Percentiles rank a stretch among this genome's conserved stretches.
These are phyloP conservation scores for Tricholoma sp. DNA, from an alignment of 768 basidiomycete genomes.

Conservation along the genomic window DNA sequence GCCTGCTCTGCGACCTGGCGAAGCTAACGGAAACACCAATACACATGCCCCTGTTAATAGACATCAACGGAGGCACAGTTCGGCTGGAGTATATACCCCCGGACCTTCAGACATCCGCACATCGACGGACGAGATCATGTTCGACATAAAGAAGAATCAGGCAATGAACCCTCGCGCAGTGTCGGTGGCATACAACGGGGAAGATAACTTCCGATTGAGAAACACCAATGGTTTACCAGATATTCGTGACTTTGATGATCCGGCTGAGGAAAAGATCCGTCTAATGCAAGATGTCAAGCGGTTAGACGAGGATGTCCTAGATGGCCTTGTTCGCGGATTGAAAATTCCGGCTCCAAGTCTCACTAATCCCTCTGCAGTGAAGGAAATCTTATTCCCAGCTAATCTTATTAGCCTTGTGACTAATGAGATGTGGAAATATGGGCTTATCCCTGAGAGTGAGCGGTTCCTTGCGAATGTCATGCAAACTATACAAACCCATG, in stretches of 20 bases:
- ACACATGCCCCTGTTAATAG: slow-evolving; percentile 35
- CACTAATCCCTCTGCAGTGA: slow-evolving; percentile 87
- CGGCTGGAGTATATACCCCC: slow-evolving; percentile 71
- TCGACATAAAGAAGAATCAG: slow-evolving; percentile 66
- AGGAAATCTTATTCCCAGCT: slow-evolving; percentile 98
- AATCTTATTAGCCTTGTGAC: slow-evolving; percentile 96
- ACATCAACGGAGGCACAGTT: slow-evolving; percentile 83
- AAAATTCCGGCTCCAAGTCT: slow-evolving; percentile 91
- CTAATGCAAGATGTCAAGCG: slow-evolving; percentile 87
- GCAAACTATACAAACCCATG: slow-evolving; percentile 95
- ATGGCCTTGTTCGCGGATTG: slow-evolving; percentile 83
- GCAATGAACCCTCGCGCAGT: slow-evolving; percentile 76
- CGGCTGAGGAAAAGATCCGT: slow-evolving; percentile 92
- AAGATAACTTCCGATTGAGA: slow-evolving; percentile 68
- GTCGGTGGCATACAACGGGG: slow-evolving; percentile 83
- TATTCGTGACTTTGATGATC: slow-evolving; percentile 76
- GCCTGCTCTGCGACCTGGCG: slow-evolving; percentile 60
- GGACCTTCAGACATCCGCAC: slow-evolving; percentile 60
- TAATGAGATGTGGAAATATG: slow-evolving; percentile 99
- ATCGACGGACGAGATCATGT: slow-evolving; percentile 74
- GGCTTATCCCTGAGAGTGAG: slow-evolving; percentile 94
- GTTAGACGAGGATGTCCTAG: slow-evolving; percentile 89
- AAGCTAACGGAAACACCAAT: slow-evolving; percentile 41
- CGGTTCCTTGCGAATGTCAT: slow-evolving; percentile 98
- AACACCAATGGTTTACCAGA: slow-evolving; percentile 57